A percentile compares a stretch with the other conserved stretches of the same genome.
Conservation (phyloP, 2,329 filamentous ascomycete species). For the Clonostachys byssicola region DNA sequence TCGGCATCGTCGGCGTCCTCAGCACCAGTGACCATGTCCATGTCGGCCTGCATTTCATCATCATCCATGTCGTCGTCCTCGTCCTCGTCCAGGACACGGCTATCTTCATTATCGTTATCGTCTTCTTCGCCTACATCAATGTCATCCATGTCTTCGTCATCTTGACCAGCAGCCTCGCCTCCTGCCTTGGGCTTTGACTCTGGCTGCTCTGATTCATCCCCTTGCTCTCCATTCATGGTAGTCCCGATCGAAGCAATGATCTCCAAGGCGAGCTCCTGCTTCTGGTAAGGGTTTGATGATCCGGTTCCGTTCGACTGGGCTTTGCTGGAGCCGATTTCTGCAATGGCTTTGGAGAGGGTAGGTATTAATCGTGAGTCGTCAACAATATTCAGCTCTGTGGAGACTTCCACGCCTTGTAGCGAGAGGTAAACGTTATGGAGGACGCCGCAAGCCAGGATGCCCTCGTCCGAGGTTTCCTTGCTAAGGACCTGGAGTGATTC, state of each 20-base stretch:
- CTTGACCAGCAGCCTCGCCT: conserved; percentile 19
- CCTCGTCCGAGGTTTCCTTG: conserved; percentile 39
- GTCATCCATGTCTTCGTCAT: conserved; percentile 32
- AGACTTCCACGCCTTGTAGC: conserved; percentile 16
- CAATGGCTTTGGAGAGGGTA: conserved; percentile 25
- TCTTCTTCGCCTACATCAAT: conserved; percentile 24
- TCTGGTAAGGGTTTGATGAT: conserved; percentile 36
- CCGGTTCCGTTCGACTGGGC: conserved; percentile 20
- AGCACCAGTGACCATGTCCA: conserved; percentile 58
- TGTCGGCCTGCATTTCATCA: conserved; percentile 57
- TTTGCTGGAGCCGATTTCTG: conserved; percentile 16
- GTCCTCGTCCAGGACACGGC: conserved; percentile 25
- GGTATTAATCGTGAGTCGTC: conserved; percentile 28
- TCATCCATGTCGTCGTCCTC: conserved; percentile 48
- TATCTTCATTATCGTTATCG: conserved; percentile 27
- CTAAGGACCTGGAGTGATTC: conserved; percentile 44
- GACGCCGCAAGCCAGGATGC: conserved; percentile 54
- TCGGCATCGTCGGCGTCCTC: conserved; percentile 28
- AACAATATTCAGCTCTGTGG: conserved; percentile 8
- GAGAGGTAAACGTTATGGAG: conserved; percentile 59
- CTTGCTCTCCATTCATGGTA: conserved; percentile 45
- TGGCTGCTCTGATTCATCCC: conserved; percentile 15
- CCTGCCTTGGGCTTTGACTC: conserved; percentile 9
- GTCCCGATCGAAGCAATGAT: conserved; percentile 63
- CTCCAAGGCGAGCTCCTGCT: conserved; percentile 53